phyloP scores from a whole-genome alignment of 2,329 filamentous ascomycete genomes.

The Pseudogymnoascus sp. region DNA sequence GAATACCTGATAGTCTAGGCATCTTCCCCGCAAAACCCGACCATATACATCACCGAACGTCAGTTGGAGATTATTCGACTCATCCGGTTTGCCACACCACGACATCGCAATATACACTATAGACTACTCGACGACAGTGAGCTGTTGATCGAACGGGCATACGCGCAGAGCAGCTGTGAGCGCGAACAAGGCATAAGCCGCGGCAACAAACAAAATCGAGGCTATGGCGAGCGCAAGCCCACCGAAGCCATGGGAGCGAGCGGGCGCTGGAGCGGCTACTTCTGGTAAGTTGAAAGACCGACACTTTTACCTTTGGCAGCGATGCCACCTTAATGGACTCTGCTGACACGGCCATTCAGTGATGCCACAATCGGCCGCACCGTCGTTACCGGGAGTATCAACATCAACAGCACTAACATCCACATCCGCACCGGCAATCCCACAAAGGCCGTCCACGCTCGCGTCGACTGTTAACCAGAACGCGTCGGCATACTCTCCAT shows the following conservation, averaged over 20 bases:
- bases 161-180: background rate
- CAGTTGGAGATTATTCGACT: background rate
- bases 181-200: slow-evolving; percentile 5
- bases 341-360: slow-evolving; percentile 22
- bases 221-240: slow-evolving; percentile 60
- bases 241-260: slow-evolving; percentile 94
- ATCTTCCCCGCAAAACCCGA: background rate
- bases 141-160: background rate
- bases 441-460: slow-evolving; percentile 72
- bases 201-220: slow-evolving; percentile 6
- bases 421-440: slow-evolving; percentile 55
- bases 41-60: background rate
- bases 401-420: slow-evolving; percentile 35
- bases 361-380: slow-evolving; percentile 30
- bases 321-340: background rate
- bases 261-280: slow-evolving; percentile 42
- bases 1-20: background rate
- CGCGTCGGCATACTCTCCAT: slow-evolving; percentile 69
- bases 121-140: background rate
- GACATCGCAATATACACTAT: background rate
- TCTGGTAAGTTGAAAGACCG: slow-evolving; percentile 21
- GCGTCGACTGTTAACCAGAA: slow-evolving; percentile 78
- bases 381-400: slow-evolving; percentile 34
- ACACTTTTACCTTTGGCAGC: background rate
- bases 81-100: background rate